Evolutionary conservation across 2,329 filamentous ascomycete genomes (phyloP).

Genomic region (Cyphellophora attinorum): DNA sequence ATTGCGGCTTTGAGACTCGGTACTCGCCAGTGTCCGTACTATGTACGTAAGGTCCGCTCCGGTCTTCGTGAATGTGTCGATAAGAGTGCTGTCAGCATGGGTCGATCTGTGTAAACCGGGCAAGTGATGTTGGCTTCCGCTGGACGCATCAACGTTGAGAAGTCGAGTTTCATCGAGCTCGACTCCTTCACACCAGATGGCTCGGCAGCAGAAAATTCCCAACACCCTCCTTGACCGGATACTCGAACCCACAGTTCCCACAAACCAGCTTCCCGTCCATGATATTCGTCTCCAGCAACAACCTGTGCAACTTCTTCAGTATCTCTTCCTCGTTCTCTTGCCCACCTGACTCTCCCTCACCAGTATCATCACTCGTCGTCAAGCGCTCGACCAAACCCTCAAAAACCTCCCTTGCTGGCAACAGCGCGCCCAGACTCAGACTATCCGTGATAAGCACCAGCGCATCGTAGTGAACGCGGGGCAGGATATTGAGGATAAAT

Average conservation of each 20-base stretch:
- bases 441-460: constrained; percentile 67
- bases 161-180: too few relatives aligned
- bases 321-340: constrained; percentile 24
- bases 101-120: too few relatives aligned
- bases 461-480: constrained; percentile 80
- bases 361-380: constrained; percentile 1
- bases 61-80: too few relatives aligned
- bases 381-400: constrained; percentile 12
- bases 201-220: constrained; percentile 91
- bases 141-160: too few relatives aligned
- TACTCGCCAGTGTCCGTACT: too few relatives aligned
- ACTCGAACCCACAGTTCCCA: constrained; percentile 85
- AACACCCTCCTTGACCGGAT: constrained; percentile 89
- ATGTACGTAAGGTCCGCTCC: too few relatives aligned
- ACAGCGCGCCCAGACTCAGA: constrained; percentile 38
- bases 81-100: too few relatives aligned
- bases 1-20: too few relatives aligned
- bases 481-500: constrained; percentile 76
- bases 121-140: too few relatives aligned
- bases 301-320: constrained; percentile 65
- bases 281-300: constrained; percentile 84
- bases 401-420: constrained; percentile 21
- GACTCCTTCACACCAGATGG: constrained; percentile 64
- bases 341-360: constrained; percentile 6
- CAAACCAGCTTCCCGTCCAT: constrained; percentile 82